Evolutionary conservation across 805 yeast genomes (phyloP).

Genomic region (Pichia occidentalis): DNA sequence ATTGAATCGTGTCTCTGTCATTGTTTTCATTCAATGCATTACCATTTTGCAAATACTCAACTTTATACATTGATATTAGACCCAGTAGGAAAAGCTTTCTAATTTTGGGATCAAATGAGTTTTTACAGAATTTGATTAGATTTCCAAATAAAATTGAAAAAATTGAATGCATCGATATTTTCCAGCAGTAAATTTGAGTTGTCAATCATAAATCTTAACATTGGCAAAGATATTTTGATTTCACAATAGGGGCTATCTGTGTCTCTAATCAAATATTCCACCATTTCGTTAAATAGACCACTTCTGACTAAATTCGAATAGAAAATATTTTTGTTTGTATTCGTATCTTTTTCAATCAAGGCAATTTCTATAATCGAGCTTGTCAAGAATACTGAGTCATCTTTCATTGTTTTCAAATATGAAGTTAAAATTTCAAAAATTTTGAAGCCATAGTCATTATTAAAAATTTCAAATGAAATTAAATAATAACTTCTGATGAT

Average conservation of each 20-base stretch:
- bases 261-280: slow-evolving; percentile 37
- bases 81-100: slow-evolving; percentile 44
- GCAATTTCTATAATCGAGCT: slow-evolving; percentile 49
- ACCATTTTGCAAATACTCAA: slow-evolving; percentile 5
- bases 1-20: slow-evolving; percentile 16
- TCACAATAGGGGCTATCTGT: slow-evolving; percentile 37
- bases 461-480: slow-evolving; percentile 37
- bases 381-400: slow-evolving; percentile 57
- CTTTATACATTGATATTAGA: slow-evolving; percentile 26
- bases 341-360: slow-evolving; percentile 28
- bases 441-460: slow-evolving; percentile 32
- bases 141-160: slow-evolving; percentile 20
- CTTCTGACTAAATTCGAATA: slow-evolving; percentile 32
- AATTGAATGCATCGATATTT: slow-evolving; percentile 8
- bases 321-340: slow-evolving; percentile 14
- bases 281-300: slow-evolving; percentile 39
- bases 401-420: slow-evolving; percentile 57
- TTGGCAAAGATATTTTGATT: slow-evolving; percentile 32
- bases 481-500: slow-evolving; percentile 59
- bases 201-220: slow-evolving; percentile 35
- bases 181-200: slow-evolving; percentile 31
- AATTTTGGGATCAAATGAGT: slow-evolving; percentile 67
- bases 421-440: slow-evolving; percentile 45
- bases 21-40: neutral
- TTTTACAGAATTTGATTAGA: slow-evolving; percentile 30